phyloP scores from a whole-genome alignment of 352 stramenopile species.

The Salisapilia sapeloensis region DNA sequence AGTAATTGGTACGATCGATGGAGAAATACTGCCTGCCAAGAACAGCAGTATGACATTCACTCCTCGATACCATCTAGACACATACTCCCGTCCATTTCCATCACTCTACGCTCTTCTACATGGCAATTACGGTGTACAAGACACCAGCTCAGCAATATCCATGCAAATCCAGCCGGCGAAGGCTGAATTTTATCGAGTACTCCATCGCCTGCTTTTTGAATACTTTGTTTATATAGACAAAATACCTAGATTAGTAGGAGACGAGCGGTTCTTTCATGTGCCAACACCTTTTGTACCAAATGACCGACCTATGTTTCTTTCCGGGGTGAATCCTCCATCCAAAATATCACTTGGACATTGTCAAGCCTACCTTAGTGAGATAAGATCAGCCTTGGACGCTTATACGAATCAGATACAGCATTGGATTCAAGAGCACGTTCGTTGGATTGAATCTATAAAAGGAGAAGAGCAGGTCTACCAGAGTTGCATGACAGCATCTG shows the following conservation, averaged over 20 bases:
- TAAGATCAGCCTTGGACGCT: conserved; percentile 10
- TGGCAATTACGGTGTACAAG: conserved; percentile 3
- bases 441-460: conserved; percentile 6
- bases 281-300: conserved; percentile 20
- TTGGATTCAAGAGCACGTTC: conserved; percentile 14
- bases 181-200: conserved; percentile 13
- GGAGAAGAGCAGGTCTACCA: conserved; percentile 3
- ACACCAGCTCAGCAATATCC: not conserved
- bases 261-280: conserved; percentile 11
- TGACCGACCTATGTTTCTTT: conserved; percentile 6
- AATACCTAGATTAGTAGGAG: conserved; percentile 15
- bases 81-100: too few species aligned
- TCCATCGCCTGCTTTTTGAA: conserved; percentile 18
- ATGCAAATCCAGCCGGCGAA: conserved; percentile 14
- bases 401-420: conserved; percentile 14
- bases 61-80: conserved; percentile 8
- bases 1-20: not conserved
- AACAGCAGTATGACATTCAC: conserved; percentile 8
- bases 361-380: conserved; percentile 5
- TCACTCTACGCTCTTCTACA: conserved; percentile 5
- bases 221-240: conserved; percentile 29
- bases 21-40: conserved; percentile 2
- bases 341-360: conserved; percentile 8
- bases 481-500: not conserved
- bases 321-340: conserved; percentile 10